These are phyloP conservation scores for Nitzschia sp. DNA, from an alignment of 108 stramenopile species.

Conservation along the genomic window DNA sequence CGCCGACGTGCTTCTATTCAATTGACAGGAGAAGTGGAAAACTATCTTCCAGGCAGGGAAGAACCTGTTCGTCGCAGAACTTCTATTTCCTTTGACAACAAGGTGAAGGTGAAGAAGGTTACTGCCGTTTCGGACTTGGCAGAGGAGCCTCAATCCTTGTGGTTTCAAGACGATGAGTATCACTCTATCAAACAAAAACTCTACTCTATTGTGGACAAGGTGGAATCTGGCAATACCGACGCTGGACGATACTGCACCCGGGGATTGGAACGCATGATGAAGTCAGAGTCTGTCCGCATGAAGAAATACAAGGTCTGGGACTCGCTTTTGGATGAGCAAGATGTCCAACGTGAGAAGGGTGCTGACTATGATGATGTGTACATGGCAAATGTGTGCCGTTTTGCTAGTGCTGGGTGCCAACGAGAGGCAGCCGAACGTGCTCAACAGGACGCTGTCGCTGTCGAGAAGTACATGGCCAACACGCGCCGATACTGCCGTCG, in stretches of 20 bases:
- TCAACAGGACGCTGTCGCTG: slow-evolving; percentile 14
- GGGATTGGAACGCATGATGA: slow-evolving; percentile 30
- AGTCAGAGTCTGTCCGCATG: neutral
- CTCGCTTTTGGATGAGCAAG: slow-evolving; percentile 27
- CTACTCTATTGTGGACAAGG: slow-evolving; percentile 13
- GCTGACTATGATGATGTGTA: slow-evolving; percentile 20
- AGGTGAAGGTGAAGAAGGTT: slow-evolving; percentile 15
- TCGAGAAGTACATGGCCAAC: slow-evolving; percentile 13
- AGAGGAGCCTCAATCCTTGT: slow-evolving; percentile 10
- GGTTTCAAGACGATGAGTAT: slow-evolving; percentile 33
- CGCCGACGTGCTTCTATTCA: slow-evolving; percentile 28
- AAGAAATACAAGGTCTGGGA: slow-evolving; percentile 29
- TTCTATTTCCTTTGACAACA: slow-evolving; percentile 23
- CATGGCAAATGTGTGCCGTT: slow-evolving; percentile 23
- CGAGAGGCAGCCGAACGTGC: slow-evolving; percentile 21
- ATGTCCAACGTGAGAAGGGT: slow-evolving; percentile 15
- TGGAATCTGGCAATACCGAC: neutral
- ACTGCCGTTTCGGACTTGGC: slow-evolving; percentile 3
- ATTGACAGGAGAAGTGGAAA: slow-evolving; percentile 4
- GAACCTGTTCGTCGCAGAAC: slow-evolving; percentile 18
- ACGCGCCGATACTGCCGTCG: slow-evolving; percentile 17
- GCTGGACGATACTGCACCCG: slow-evolving; percentile 18
- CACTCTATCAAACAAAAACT: slow-evolving; percentile 18
- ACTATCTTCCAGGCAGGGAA: neutral
- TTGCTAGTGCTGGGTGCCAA: slow-evolving; percentile 6